Evolutionary conservation across 768 basidiomycete genomes (phyloP).

Genomic region (Termitomyces sp.): DNA sequence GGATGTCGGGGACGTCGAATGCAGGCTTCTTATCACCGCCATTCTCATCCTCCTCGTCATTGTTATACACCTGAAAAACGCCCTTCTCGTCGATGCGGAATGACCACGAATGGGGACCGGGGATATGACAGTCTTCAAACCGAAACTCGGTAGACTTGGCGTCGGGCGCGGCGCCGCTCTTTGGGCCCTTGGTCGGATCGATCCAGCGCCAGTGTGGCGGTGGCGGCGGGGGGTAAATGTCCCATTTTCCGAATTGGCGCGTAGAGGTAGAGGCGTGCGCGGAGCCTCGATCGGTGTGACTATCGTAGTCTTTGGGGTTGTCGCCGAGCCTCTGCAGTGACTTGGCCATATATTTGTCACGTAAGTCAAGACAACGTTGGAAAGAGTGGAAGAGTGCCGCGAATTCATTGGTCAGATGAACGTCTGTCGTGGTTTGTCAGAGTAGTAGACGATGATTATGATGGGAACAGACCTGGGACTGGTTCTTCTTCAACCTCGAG

Average conservation of each 20-base stretch:
- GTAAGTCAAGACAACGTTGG: constrained; percentile 80
- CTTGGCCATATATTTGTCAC: constrained; percentile 90
- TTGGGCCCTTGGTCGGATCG: constrained; percentile 41
- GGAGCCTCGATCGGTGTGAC: constrained; percentile 52
- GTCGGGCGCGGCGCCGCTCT: constrained; percentile 28
- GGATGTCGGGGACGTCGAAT: constrained; percentile 77
- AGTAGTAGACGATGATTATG: background rate
- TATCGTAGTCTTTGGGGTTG: constrained; percentile 91
- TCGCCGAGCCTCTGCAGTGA: constrained; percentile 93
- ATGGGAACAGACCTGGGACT: constrained; percentile 20
- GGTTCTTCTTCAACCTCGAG: constrained; percentile 30
- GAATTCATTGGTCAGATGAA: constrained; percentile 39
- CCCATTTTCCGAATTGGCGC: constrained; percentile 61
- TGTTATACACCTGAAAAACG: constrained; percentile 80
- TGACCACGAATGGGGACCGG: constrained; percentile 55
- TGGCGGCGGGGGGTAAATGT: constrained; percentile 88
- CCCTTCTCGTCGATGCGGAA: constrained; percentile 84
- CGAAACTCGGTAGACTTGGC: background rate
- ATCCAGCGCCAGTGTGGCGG: constrained; percentile 96
- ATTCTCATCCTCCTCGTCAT: constrained; percentile 9
- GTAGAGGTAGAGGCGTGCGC: constrained; percentile 56
- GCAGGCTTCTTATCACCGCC: constrained; percentile 43
- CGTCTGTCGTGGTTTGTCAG: constrained; percentile 17
- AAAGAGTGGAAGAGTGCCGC: constrained; percentile 63
- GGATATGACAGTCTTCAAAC: background rate